Evolutionary conservation across 495 filamentous ascomycete species (phyloP).

Genomic region (Tuber aestivum): DNA sequence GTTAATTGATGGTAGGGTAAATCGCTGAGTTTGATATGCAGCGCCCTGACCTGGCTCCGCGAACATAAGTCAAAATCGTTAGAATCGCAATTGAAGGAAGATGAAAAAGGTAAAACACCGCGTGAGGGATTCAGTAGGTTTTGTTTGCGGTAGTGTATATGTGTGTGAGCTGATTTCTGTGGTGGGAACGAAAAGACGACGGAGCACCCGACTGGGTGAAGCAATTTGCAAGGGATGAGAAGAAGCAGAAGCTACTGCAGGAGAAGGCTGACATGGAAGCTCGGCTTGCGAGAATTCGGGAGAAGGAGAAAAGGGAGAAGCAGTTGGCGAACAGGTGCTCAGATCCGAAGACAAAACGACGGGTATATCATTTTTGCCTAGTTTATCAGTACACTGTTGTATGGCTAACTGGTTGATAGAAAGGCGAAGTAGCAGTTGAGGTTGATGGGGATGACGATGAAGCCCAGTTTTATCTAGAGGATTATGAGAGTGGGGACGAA

Average conservation of each 20-base stretch:
- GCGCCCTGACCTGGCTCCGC: constrained; percentile 86
- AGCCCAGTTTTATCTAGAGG: constrained; percentile 67
- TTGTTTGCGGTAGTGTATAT: background rate
- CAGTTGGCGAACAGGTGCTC: constrained; percentile 44
- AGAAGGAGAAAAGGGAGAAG: constrained; percentile 61
- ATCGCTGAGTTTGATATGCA: constrained; percentile 91
- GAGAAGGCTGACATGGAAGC: constrained; percentile 65
- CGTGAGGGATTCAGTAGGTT: background rate
- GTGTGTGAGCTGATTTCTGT: constrained; percentile 22
- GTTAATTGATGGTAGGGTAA: constrained; percentile 61
- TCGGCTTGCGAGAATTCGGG: constrained; percentile 60
- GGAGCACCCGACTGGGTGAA: constrained; percentile 88
- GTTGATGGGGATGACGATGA: constrained; percentile 54
- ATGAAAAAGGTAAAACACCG: constrained; percentile 32
- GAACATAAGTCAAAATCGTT: constrained; percentile 67
- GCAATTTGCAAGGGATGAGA: constrained; percentile 64
- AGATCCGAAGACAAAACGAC: constrained; percentile 39
- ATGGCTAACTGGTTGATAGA: constrained; percentile 23
- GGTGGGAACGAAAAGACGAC: constrained; percentile 46
- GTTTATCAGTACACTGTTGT: background rate
- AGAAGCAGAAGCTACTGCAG: constrained; percentile 58
- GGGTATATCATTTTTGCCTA: constrained; percentile 23
- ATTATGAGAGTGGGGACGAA: constrained; percentile 65
- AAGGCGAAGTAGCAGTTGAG: constrained; percentile 43
- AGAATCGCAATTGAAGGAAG: constrained; percentile 49